Percentiles rank a stretch among this genome's conserved stretches.
Conservation (phyloP, 2,329 filamentous ascomycete genomes). For the Penicillium sp. region DNA sequence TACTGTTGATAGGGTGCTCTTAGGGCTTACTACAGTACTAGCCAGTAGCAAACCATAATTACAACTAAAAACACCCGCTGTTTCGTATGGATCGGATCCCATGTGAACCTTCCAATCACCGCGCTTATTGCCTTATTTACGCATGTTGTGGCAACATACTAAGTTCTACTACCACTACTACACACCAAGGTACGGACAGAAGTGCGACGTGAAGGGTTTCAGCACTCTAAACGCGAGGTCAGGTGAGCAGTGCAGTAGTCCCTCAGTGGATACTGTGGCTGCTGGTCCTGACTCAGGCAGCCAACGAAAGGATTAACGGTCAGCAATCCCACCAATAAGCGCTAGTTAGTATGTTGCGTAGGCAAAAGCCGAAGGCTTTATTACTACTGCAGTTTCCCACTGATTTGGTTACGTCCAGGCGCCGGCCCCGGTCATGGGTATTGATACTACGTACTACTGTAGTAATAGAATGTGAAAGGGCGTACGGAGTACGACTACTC, state of each 20-base stretch:
- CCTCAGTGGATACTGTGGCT: background rate
- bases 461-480: background rate
- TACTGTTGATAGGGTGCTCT: too few species aligned
- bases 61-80: too few species aligned
- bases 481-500: background rate
- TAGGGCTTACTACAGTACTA: too few species aligned
- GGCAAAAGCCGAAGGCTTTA: background rate
- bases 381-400: too few species aligned
- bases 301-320: background rate
- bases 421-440: background rate
- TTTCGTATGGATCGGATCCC: too few species aligned
- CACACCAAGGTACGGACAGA: too few species aligned
- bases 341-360: background rate
- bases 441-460: background rate
- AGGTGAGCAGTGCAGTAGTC: background rate
- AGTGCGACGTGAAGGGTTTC: background rate
- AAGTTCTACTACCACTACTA: too few species aligned
- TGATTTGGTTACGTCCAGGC: too few species aligned
- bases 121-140: background rate
- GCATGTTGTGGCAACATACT: too few species aligned
- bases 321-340: background rate
- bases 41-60: too few species aligned
- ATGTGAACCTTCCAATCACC: too few species aligned
- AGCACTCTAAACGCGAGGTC: background rate
- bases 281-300: background rate